Base-by-base conservation (phyloP, 2,329 filamentous ascomycete genomes). In the Hypoxylon sp. region DNA sequence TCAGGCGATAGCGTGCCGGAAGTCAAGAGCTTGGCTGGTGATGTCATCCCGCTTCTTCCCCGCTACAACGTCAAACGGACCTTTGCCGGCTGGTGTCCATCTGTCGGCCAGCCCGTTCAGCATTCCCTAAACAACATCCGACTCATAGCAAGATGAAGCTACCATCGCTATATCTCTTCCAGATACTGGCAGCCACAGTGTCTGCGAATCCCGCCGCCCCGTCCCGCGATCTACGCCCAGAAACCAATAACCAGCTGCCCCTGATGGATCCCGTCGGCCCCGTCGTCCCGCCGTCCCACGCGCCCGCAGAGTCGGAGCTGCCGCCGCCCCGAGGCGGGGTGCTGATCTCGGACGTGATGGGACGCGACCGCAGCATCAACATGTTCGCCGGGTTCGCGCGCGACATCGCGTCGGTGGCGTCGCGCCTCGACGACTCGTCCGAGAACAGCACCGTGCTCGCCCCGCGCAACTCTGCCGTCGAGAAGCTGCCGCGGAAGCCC, bases 361-460 rank as follows among this genome's bases (percentile, higher is more conserved):
- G 90, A 33, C 88, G 88, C 64, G 87, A 91, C 52, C 87, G 90
- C 66, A 84, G 81, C 59, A 90, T 97, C 71, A 92, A 91, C 63
- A 88, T 93, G 66, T 98, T 97, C 75, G 89, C 91, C 24, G 87
- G 87, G 37, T 86, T 96, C 69, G 88, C 89, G 4, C 86, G 92
- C 57, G 88, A 94, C 70, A 86, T 93, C 67, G 83, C 87, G 42
- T 76, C 81, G n/a, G 81, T 93, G 17, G 83, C 86, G 8, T 76
- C 79, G 18, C 89, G 90, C 0, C 83, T 98, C 11, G 84, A 89
- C 66, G 83, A 91, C 71, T 74, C 81, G 0, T 71, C 77, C 0
- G 75, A 82, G 55, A 93, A 94, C 72, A 90, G 90, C 13, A 97
- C 92, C 2, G 87, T 98, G 20, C 85, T 98, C 2, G 94, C 93